Percentiles rank a stretch among this genome's conserved stretches.
These are phyloP conservation scores for Abortiporus biennis DNA, from an alignment of 1,284 basidiomycete genomes.

Conservation along the genomic window DNA sequence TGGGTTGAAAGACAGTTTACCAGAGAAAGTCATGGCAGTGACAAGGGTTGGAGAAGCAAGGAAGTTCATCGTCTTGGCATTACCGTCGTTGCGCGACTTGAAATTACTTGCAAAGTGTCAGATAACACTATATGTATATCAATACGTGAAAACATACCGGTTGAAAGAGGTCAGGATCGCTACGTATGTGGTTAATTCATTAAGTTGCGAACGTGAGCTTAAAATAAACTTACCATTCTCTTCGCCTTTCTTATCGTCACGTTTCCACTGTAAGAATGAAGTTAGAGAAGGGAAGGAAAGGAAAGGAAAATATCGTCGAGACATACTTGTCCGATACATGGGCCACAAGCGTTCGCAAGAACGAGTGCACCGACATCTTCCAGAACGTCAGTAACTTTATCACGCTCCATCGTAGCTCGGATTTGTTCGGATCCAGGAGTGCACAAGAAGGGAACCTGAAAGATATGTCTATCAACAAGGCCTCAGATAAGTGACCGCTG, in stretches of 20 bases:
- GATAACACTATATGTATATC: not conserved
- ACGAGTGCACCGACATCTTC: conserved; percentile 89
- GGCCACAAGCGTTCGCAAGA: conserved; percentile 97
- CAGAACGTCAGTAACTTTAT: conserved; percentile 77
- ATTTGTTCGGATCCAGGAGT: conserved; percentile 98
- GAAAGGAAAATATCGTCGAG: not conserved
- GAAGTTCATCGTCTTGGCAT: conserved; percentile 96
- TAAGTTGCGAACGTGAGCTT: not conserved
- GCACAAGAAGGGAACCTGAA: conserved; percentile 86
- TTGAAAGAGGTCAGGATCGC: conserved; percentile 98
- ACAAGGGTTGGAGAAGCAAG: conserved; percentile 96
- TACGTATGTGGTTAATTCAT: conserved; percentile 29
- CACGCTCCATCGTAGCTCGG: conserved; percentile 95
- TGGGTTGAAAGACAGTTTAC: conserved; percentile 93
- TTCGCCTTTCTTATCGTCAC: conserved; percentile 84
- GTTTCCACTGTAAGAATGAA: conserved; percentile 70
- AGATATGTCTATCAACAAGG: conserved; percentile 5
- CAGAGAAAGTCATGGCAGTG: conserved; percentile 96
- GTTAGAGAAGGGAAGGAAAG: not conserved
- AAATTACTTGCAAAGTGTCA: conserved; percentile 74
- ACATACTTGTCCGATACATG: conserved; percentile 90
- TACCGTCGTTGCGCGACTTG: conserved; percentile 97
- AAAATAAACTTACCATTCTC: conserved; percentile 75
- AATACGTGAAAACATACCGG: conserved; percentile 38
- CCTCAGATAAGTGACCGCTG: not conserved